Conservation (phyloP, 306 rosid genomes). For the Neltuma alba region DNA sequence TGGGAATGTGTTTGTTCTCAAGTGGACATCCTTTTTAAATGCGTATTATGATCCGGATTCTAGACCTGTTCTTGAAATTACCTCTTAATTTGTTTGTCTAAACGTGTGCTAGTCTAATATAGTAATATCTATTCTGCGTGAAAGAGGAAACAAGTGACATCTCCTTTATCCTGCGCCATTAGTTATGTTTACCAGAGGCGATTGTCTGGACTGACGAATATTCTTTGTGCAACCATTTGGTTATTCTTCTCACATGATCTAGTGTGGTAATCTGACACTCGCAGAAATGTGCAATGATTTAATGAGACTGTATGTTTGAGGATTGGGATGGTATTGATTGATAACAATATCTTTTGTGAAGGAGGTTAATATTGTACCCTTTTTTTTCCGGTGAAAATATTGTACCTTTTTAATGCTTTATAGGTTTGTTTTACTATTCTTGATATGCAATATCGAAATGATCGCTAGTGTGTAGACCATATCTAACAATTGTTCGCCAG, state of each 20-base stretch:
- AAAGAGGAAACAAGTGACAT: constrained; percentile 3
- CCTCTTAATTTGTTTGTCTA: not conserved
- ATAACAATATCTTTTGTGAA: not conserved
- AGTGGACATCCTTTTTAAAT: not conserved
- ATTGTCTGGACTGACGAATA: not conserved
- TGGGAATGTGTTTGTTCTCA: not conserved
- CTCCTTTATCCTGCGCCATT: not conserved
- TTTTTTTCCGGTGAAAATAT: no score
- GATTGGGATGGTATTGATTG: not conserved
- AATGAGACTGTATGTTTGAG: not conserved
- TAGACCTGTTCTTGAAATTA: not conserved
- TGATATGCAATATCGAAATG: not conserved
- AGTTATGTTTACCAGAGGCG: not conserved
- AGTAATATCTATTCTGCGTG: not conserved
- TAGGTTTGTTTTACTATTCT: not conserved
- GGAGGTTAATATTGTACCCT: not conserved
- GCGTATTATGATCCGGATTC: not conserved
- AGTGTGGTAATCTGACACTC: not conserved
- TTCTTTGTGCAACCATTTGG: not conserved
- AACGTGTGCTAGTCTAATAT: not conserved
- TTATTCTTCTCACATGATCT: not conserved
- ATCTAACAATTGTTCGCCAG: not conserved
- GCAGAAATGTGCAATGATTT: not conserved
- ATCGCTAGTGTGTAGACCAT: not conserved
- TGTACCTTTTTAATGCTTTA: not conserved